Evolutionary conservation across 345 rosid genomes (phyloP).

Genomic region (Eucalyptus shirleyi): DNA sequence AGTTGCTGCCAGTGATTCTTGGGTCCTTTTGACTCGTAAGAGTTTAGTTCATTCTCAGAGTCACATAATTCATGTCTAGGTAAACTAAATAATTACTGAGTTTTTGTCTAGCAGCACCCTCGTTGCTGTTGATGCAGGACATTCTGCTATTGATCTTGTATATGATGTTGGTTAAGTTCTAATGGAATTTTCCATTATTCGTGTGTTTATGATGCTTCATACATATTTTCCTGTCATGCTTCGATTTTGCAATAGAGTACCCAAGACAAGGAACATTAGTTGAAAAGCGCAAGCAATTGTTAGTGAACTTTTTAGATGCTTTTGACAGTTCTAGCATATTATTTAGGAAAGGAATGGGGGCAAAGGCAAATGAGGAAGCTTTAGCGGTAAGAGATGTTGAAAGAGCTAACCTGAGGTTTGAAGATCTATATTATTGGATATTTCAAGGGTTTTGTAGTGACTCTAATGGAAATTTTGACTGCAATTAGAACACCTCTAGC

Average conservation of each 20-base stretch:
- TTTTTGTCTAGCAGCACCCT: neutral
- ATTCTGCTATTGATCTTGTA: neutral
- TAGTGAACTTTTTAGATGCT: neutral
- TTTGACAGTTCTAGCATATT: neutral
- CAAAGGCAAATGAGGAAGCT: slow-evolving; percentile 41
- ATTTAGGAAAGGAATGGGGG: slow-evolving; percentile 72
- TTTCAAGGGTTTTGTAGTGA: neutral
- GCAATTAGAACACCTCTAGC: neutral
- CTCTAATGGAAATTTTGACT: neutral
- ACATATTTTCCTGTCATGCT: neutral
- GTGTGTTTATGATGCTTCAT: neutral
- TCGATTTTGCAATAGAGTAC: neutral
- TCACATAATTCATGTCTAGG: neutral
- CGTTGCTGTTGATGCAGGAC: neutral
- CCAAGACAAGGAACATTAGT: neutral
- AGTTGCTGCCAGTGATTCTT: neutral
- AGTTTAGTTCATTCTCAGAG: neutral
- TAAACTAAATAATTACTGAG: neutral
- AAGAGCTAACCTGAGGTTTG: slow-evolving; percentile 43
- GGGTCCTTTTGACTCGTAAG: neutral
- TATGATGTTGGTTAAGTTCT: neutral
- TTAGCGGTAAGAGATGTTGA: slow-evolving; percentile 57
- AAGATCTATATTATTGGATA: slow-evolving; percentile 67
- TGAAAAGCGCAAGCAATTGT: neutral
- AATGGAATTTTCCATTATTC: neutral